phyloP scores from a whole-genome alignment of 1,139 yeast species.

The Pneumocystis wakefieldiae region DNA sequence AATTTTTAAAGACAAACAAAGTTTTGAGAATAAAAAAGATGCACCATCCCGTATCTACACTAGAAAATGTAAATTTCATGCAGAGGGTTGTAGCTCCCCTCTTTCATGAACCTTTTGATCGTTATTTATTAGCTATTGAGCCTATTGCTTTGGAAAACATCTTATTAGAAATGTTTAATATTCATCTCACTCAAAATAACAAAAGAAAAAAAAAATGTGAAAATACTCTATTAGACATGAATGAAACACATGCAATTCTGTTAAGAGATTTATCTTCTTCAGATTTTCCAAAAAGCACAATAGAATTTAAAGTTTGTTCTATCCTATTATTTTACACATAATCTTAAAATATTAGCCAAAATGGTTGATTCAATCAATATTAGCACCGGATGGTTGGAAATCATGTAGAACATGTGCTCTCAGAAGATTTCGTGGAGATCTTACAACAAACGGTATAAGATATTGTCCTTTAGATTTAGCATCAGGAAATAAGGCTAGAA shows the following conservation, averaged over 20 bases:
- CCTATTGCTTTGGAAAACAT: not conserved
- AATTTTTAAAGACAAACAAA: not conserved
- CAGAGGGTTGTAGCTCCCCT: not conserved
- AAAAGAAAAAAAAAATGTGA: not conserved
- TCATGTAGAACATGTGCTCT: conserved; percentile 1
- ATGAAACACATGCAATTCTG: not conserved
- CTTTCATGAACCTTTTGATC: not conserved
- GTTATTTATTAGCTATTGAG: not conserved
- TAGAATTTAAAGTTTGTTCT: not conserved
- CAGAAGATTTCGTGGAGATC: not conserved
- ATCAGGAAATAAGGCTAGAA: not conserved
- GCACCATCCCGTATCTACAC: not conserved
- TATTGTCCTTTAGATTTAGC: conserved; percentile 1
- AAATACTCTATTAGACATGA: not conserved
- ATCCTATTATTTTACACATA: not conserved
- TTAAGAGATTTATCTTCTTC: not conserved
- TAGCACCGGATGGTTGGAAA: not conserved
- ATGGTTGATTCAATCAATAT: not conserved
- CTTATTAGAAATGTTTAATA: not conserved
- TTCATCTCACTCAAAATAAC: not conserved
- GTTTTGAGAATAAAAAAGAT: not conserved
- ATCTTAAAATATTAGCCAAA: not conserved
- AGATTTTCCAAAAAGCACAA: not conserved
- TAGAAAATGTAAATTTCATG: not conserved
- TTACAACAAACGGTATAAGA: not conserved